Base-by-base conservation (phyloP, 164 flowering plant species). In the Nelumbo lutea region DNA sequence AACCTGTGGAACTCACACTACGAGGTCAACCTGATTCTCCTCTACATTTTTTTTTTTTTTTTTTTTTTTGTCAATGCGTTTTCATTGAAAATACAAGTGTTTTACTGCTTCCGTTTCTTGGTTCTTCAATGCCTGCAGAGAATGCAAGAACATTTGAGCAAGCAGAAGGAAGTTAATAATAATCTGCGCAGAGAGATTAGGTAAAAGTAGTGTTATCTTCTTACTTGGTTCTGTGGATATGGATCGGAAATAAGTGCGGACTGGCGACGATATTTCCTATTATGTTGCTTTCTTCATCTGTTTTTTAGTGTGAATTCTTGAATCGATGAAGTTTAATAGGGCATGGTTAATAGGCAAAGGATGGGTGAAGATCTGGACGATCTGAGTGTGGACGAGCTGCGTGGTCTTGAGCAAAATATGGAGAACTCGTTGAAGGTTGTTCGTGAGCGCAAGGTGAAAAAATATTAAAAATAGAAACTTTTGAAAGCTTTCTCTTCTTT, bases 131-230 rank as follows among this genome's bases (percentile, higher is more conserved):
- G 47, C 42, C 1, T 58, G 75, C 79, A 90, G 96, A 72, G 52
- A 70, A 83, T 90, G 92, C 86, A 83, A 79, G 81, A 82, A 4
- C 60, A 75, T 51, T 77, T 83, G 80, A 75, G 61, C 60, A 82
- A 76, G 68, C 77, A 73, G 74, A 81, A 82, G 44, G 89, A 88
- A 51, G 70, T 84, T 27, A 27, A 27, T 27, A 27, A 27, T 27
- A 27, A 27, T 27, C 27, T 27, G 27, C 27, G 27, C 27, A 83
- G 74, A 65, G 84, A 86, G 11, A 90, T 90, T 46, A 85, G 90
- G 96, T 88, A 50, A 62, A 60, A 5, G 27, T 27, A 27, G 27
- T 27, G 27, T 27, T 27, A 27, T 0, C 27, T 27, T 27, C 27
- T 10, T 6, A 8, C 9, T 52, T 52, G 13, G 13, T 8, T 52